Conservation (phyloP, 306 rosid genomes). For the Alnus glutinosa region DNA sequence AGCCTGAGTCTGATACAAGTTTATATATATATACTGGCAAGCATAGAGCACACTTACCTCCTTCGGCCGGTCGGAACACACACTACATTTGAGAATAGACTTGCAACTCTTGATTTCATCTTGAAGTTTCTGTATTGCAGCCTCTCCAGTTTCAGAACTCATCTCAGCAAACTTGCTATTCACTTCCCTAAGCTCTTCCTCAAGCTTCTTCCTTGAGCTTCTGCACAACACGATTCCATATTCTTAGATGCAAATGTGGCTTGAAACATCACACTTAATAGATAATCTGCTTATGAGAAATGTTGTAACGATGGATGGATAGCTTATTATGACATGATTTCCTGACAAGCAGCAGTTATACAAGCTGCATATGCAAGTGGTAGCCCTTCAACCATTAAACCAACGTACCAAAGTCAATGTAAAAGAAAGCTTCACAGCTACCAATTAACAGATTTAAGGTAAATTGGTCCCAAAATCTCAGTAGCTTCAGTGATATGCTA, state of each 20-base stretch:
- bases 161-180: constrained; percentile 60
- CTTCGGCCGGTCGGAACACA: constrained; percentile 92
- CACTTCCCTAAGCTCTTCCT: constrained; percentile 73
- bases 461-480: not conserved
- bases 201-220: constrained; percentile 61
- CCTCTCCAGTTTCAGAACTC: constrained; percentile 76
- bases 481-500: not conserved
- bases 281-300: not conserved
- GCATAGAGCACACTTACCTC: constrained; percentile 55
- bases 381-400: not conserved
- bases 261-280: constrained; percentile 9
- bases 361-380: not conserved
- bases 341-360: not conserved
- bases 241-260: constrained; percentile 27
- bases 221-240: constrained; percentile 43
- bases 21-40: not conserved
- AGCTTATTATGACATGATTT: too few species aligned
- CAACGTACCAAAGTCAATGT: not conserved
- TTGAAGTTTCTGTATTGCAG: constrained; percentile 79
- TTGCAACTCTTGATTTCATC: constrained; percentile 79
- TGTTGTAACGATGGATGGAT: too few species aligned
- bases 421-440: not conserved
- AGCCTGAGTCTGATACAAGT: not conserved
- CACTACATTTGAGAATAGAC: constrained; percentile 84
- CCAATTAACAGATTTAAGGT: not conserved